Conservation (phyloP, 495 filamentous ascomycete species). For the Aspergillus funiculosus region DNA sequence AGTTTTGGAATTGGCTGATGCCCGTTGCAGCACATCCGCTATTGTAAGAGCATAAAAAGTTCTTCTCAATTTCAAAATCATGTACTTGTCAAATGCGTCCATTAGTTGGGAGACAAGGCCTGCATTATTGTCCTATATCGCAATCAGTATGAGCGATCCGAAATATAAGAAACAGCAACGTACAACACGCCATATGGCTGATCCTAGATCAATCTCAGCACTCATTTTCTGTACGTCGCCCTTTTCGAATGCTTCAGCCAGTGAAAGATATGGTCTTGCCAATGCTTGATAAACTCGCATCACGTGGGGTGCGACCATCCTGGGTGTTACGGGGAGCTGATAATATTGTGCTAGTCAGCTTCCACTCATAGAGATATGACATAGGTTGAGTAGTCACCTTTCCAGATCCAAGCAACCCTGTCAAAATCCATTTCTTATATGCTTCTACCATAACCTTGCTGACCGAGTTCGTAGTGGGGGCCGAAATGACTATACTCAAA, state of each 20-base stretch:
- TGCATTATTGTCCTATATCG: constrained; percentile 50
- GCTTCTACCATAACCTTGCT: constrained; percentile 82
- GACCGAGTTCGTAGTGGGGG: constrained; percentile 51
- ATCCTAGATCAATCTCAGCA: constrained; percentile 52
- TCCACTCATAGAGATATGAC: not conserved
- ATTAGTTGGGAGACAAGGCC: constrained; percentile 50
- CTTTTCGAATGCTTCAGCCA: constrained; percentile 63
- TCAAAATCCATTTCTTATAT: constrained; percentile 90
- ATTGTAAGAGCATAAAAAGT: constrained; percentile 46
- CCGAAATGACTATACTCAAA: constrained; percentile 61
- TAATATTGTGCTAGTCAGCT: constrained; percentile 15
- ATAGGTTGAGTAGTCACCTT: constrained; percentile 43
- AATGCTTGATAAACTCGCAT: constrained; percentile 53
- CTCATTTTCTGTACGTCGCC: constrained; percentile 51
- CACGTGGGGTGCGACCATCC: constrained; percentile 40
- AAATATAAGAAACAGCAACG: constrained; percentile 20
- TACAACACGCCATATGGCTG: constrained; percentile 54
- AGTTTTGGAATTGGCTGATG: constrained; percentile 30
- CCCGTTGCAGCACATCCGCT: constrained; percentile 33
- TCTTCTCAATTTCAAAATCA: constrained; percentile 38
- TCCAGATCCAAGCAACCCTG: constrained; percentile 66
- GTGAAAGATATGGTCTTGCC: constrained; percentile 62
- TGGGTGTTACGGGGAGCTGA: constrained; percentile 38
- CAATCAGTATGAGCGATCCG: constrained; percentile 3
- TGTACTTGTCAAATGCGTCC: constrained; percentile 42